A percentile compares a stretch with the other conserved stretches of the same genome.
These are phyloP conservation scores for Arabidopsis arenosa DNA, from an alignment of 345 rosid genomes.

Conservation along the genomic window DNA sequence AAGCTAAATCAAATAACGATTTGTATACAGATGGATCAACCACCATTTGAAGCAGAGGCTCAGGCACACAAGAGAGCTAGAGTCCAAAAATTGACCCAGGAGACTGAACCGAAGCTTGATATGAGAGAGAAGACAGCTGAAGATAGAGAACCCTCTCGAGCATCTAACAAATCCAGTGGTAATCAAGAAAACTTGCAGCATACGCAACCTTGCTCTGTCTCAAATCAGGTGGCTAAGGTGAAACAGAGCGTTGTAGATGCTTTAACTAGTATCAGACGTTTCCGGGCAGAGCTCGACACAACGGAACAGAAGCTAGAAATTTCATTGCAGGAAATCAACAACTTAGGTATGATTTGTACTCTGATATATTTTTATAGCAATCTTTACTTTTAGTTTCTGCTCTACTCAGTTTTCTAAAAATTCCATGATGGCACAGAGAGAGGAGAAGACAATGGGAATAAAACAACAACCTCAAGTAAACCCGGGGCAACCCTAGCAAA, in stretches of 20 bases:
- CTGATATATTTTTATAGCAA: neutral
- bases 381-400: neutral
- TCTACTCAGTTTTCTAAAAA: neutral
- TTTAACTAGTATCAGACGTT: constrained; percentile 15
- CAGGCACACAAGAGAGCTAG: constrained; percentile 12
- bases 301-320: constrained; percentile 11
- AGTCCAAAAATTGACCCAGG: neutral
- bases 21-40: constrained; percentile 12
- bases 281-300: neutral
- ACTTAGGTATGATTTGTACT: constrained; percentile 8
- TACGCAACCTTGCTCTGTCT: neutral
- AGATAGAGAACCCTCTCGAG: constrained; percentile 14
- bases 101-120: constrained; percentile 4
- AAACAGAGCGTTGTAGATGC: constrained; percentile 1
- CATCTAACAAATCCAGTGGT: neutral
- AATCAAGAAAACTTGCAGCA: constrained; percentile 9
- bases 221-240: constrained; percentile 17
- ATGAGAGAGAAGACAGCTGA: neutral
- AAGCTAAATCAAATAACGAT: neutral
- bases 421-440: constrained; percentile 3
- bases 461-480: constrained; percentile 46
- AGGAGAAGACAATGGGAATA: neutral
- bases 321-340: constrained; percentile 11
- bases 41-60: constrained; percentile 1
- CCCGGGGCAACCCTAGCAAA: constrained; percentile 69